Evolutionary conservation across 2,329 filamentous ascomycete genomes (phyloP).

Genomic region (Myriosclerotinia scirpicola): DNA sequence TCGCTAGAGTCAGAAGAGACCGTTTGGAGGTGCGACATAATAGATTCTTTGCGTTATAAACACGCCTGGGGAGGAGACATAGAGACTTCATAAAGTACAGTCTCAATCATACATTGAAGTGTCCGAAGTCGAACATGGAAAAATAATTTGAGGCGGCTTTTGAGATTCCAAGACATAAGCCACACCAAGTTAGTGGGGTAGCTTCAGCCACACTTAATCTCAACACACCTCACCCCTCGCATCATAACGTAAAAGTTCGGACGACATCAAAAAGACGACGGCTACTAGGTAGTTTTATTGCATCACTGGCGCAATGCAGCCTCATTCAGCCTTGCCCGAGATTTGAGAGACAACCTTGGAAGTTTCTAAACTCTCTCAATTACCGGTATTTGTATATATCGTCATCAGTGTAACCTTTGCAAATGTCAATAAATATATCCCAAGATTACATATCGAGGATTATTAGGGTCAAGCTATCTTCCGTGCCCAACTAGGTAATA

Average conservation of each 20-base stretch:
- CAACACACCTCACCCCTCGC: no score
- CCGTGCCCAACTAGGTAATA: not conserved
- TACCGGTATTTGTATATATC: not conserved
- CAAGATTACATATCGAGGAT: not conserved
- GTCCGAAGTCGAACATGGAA: conserved; percentile 11
- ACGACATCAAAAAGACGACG: not conserved
- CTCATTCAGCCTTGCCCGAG: not conserved
- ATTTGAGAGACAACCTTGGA: not conserved
- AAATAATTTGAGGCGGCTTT: not conserved
- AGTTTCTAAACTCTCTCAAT: no score
- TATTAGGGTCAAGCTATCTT: not conserved
- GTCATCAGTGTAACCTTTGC: not conserved
- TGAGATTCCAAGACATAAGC: not conserved
- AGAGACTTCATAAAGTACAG: conserved; percentile 38
- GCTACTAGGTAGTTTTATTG: not conserved
- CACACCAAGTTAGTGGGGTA: not conserved
- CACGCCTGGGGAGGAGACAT: conserved; percentile 35
- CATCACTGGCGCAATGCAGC: not conserved
- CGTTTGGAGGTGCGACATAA: conserved; percentile 32
- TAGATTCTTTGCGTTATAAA: conserved; percentile 6
- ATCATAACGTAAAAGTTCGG: not conserved
- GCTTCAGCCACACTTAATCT: not conserved
- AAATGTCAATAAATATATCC: not conserved
- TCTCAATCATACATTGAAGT: not conserved
- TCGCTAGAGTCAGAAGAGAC: conserved; percentile 62